Evolutionary conservation across 495 filamentous ascomycete genomes (phyloP).

Genomic region (Penicillium canescens): DNA sequence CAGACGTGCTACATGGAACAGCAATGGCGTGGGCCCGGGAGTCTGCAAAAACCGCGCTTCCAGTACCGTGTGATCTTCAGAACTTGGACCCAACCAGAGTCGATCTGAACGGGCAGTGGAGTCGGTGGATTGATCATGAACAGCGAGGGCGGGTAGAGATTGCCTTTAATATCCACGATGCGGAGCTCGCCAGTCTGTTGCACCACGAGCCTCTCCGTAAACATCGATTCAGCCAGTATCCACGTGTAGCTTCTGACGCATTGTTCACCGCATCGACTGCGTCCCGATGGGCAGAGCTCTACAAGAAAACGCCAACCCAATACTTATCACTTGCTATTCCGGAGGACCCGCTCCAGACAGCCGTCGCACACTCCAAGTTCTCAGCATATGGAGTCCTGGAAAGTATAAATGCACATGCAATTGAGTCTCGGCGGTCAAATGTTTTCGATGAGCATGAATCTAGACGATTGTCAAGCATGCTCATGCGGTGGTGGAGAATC

Average conservation of each 20-base stretch:
- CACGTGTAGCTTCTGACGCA: conserved; percentile 20
- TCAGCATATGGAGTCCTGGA: conserved; percentile 26
- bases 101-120: no score
- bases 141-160: conserved; percentile 7
- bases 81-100: no score
- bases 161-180: conserved; percentile 31
- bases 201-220: conserved; percentile 35
- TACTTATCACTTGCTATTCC: conserved; percentile 32
- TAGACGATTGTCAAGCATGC: conserved; percentile 11
- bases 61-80: no score
- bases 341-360: conserved; percentile 1
- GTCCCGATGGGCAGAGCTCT: no score
- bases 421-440: conserved; percentile 19
- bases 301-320: no score
- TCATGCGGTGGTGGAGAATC: conserved; percentile 22
- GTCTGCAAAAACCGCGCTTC: no score
- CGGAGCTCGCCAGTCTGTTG: conserved; percentile 35
- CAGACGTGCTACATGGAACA: conserved; percentile 42
- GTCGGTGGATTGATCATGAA: no score
- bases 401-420: conserved; percentile 17
- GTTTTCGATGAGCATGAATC: conserved; percentile 15
- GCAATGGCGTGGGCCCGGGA: conserved; percentile 36
- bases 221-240: conserved; percentile 22
- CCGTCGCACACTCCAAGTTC: conserved; percentile 15
- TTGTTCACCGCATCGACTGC: no score